These are phyloP conservation scores for Saccharata proteae DNA, from an alignment of 2,329 filamentous ascomycete species.

Conservation along the genomic window DNA sequence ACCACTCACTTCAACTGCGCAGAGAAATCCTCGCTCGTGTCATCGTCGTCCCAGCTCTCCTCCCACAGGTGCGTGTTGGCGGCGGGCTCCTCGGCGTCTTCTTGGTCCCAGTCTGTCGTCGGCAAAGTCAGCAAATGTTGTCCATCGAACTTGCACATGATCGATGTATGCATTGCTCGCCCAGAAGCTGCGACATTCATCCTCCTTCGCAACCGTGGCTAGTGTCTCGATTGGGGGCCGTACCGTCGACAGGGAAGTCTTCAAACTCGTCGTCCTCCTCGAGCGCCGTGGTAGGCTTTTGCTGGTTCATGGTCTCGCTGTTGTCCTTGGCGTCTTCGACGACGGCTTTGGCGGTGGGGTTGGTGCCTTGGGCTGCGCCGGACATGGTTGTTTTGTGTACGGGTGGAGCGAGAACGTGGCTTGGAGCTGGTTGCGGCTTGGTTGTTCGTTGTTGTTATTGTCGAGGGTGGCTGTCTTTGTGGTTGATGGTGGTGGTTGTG, in stretches of 20 bases:
- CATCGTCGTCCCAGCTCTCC: constrained; percentile 99
- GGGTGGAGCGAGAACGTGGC: constrained; percentile 1
- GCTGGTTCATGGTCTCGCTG: constrained; percentile 40
- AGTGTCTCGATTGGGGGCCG: constrained; percentile 7
- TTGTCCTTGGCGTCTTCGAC: constrained; percentile 24
- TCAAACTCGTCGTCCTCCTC: constrained; percentile 99
- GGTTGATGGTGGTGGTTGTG: neutral
- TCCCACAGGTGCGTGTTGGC: constrained; percentile 87
- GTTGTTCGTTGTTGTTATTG: constrained; percentile 1
- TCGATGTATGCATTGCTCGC: too few relatives aligned
- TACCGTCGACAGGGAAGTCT: constrained; percentile 95
- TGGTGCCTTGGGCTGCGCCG: constrained; percentile 26
- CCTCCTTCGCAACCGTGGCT: too few relatives aligned
- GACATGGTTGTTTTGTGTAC: constrained; percentile 31
- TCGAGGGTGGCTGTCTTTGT: neutral
- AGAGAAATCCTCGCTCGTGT: constrained; percentile 92
- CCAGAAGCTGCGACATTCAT: too few relatives aligned
- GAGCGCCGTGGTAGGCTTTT: constrained; percentile 56
- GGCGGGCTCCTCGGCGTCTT: constrained; percentile 73
- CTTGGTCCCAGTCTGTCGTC: constrained; percentile 78
- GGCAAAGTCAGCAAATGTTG: neutral
- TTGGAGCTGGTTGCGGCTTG: neutral
- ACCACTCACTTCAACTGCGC: constrained; percentile 73
- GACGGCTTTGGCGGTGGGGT: constrained; percentile 28
- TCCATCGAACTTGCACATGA: too few relatives aligned